Conservation (phyloP, 164 flowering plant genomes). For the Echeveria elegans region DNA sequence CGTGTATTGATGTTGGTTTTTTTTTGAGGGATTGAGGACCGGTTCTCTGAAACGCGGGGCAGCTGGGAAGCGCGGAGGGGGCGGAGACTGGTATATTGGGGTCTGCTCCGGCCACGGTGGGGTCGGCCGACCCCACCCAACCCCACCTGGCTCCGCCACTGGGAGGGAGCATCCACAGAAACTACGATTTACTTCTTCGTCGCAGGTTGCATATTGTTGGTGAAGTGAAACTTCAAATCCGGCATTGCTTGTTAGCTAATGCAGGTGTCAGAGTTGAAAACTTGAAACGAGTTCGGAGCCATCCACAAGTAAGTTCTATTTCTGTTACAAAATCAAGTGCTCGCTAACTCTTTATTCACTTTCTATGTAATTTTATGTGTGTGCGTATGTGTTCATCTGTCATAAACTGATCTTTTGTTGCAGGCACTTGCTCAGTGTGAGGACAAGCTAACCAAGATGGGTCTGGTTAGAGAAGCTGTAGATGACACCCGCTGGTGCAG, state of each 20-base stretch:
- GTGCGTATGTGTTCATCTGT: too few relatives aligned
- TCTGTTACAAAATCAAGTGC: not conserved
- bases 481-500: slow-evolving; percentile 98
- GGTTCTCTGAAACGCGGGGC: too few relatives aligned
- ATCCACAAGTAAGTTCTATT: slow-evolving; percentile 60
- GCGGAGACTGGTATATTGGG: too few relatives aligned
- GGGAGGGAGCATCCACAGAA: too few relatives aligned
- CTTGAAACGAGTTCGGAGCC: slow-evolving; percentile 80
- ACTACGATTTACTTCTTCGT: slow-evolving; percentile 74
- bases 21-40: too few relatives aligned
- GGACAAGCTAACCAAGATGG: slow-evolving; percentile 66
- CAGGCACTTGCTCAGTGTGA: slow-evolving; percentile 99
- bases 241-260: slow-evolving; percentile 84
- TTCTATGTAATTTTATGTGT: not conserved
- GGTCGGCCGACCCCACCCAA: too few relatives aligned
- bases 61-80: too few relatives aligned
- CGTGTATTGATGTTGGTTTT: too few relatives aligned
- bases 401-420: too few relatives aligned
- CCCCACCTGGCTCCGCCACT: too few relatives aligned
- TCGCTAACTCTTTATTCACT: not conserved
- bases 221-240: slow-evolving; percentile 70
- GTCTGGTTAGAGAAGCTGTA: slow-evolving; percentile 82
- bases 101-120: too few relatives aligned
- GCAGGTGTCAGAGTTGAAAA: slow-evolving; percentile 63
- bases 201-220: slow-evolving; percentile 92